Percentiles rank a stretch among this genome's conserved stretches.
Conservation (phyloP, 1,284 basidiomycete species). For the Ceraceosorus bombacis region DNA sequence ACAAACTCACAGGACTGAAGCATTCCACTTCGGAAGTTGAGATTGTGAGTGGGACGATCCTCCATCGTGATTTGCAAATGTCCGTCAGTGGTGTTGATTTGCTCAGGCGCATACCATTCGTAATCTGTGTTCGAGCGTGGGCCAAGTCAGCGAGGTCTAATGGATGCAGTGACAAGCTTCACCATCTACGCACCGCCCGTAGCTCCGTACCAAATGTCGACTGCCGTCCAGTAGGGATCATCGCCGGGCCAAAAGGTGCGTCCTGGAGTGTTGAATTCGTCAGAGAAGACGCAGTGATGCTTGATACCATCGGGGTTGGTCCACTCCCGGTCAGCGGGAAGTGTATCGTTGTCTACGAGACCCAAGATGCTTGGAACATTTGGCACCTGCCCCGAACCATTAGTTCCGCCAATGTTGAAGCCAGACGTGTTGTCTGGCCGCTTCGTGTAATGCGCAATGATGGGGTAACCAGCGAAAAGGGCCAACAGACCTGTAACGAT, state of each 20-base stretch:
- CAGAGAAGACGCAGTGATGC: constrained; percentile 58
- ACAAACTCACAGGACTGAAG: constrained; percentile 26
- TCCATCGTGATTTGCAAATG: constrained; percentile 35
- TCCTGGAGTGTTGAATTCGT: constrained; percentile 70
- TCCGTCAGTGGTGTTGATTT: constrained; percentile 36
- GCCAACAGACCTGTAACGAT: constrained; percentile 20
- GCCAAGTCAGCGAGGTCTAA: too few relatives aligned
- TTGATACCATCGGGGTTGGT: constrained; percentile 11
- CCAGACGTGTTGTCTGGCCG: constrained; percentile 15
- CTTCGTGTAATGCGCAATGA: constrained; percentile 17
- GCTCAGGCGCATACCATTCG: constrained; percentile 49
- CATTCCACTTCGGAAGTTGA: constrained; percentile 47
- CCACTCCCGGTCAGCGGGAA: constrained; percentile 17
- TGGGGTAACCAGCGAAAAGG: constrained; percentile 31
- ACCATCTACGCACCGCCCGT: constrained; percentile 14
- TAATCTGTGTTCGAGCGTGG: constrained; percentile 16
- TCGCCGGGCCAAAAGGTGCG: constrained; percentile 52
- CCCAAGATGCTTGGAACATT: constrained; percentile 16
- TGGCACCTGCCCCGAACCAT: constrained; percentile 40
- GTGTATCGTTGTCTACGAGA: constrained; percentile 38
- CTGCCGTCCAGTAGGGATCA: constrained; percentile 46
- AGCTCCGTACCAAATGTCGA: constrained; percentile 45
- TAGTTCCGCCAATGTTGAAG: constrained; percentile 62
- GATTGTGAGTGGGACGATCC: constrained; percentile 31
- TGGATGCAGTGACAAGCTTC: too few relatives aligned